phyloP scores from a whole-genome alignment of 164 flowering plant species.

The Vitis riparia region DNA sequence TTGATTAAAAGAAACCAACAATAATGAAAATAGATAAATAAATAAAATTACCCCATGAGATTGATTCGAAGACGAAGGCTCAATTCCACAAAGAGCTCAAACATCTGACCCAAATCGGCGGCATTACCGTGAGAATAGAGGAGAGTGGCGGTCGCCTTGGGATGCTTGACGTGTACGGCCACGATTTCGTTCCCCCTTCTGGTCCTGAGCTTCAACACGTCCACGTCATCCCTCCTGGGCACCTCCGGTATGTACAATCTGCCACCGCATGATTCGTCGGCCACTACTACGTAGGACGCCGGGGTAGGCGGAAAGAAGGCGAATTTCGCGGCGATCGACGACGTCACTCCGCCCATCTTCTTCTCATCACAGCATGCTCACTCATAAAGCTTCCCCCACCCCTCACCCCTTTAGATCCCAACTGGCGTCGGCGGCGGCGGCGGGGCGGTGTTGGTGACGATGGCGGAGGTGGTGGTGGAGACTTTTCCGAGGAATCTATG shows the following conservation, averaged over 20 bases:
- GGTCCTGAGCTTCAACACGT: slow-evolving; percentile 64
- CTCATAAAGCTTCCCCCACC: slow-evolving; percentile 8
- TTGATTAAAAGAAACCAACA: not conserved
- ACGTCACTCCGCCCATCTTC: slow-evolving; percentile 62
- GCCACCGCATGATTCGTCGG: slow-evolving; percentile 36
- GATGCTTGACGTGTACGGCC: slow-evolving; percentile 61
- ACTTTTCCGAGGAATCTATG: not conserved
- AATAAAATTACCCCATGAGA: slow-evolving; percentile 62
- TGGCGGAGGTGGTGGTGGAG: not conserved
- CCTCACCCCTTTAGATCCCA: not conserved
- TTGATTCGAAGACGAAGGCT: slow-evolving; percentile 70
- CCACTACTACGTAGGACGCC: slow-evolving; percentile 62
- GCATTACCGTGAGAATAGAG: slow-evolving; percentile 95
- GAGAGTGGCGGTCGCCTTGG: slow-evolving; percentile 60
- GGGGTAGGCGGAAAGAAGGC: slow-evolving; percentile 90
- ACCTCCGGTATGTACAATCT: slow-evolving; percentile 51
- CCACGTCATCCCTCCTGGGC: slow-evolving; percentile 54
- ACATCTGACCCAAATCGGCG: slow-evolving; percentile 90
- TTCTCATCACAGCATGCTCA: slow-evolving; percentile 17
- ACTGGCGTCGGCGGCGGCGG: not conserved
- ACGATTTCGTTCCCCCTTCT: slow-evolving; percentile 73
- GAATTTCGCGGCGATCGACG: slow-evolving; percentile 82
- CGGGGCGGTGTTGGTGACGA: not conserved
- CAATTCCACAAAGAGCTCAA: slow-evolving; percentile 69
- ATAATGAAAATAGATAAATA: not conserved